Conservation (phyloP, 495 filamentous ascomycete species). For the Gamarada debralockiae region DNA sequence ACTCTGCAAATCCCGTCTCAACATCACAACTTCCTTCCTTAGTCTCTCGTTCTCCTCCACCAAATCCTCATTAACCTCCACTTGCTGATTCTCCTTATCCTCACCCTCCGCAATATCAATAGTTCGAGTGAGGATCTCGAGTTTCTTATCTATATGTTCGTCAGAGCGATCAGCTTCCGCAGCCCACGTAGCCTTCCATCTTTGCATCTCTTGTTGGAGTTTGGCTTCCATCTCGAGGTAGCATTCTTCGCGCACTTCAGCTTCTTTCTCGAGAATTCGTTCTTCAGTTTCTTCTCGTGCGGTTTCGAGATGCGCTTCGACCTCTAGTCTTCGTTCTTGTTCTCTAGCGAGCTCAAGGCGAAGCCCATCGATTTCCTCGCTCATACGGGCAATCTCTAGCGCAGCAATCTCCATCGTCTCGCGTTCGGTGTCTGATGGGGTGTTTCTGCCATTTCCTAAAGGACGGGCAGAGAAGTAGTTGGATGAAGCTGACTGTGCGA, state of each 20-base stretch:
- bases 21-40: constrained; percentile 44
- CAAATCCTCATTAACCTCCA: constrained; percentile 34
- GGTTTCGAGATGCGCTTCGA: constrained; percentile 52
- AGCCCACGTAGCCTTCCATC: constrained; percentile 73
- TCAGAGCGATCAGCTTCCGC: constrained; percentile 70
- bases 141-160: constrained; percentile 84
- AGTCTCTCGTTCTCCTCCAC: constrained; percentile 59
- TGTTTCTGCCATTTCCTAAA: constrained; percentile 41
- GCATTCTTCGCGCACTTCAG: constrained; percentile 86
- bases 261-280: constrained; percentile 67
- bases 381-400: constrained; percentile 69
- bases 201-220: constrained; percentile 65
- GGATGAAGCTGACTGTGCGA: constrained; percentile 24
- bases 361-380: constrained; percentile 70
- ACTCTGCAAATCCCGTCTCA: constrained; percentile 41
- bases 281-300: constrained; percentile 47
- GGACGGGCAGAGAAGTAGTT: constrained; percentile 33
- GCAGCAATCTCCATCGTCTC: constrained; percentile 75
- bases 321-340: constrained; percentile 50
- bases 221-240: constrained; percentile 79
- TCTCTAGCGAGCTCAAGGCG: constrained; percentile 55
- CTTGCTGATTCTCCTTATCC: constrained; percentile 39
- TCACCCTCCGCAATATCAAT: constrained; percentile 42
- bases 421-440: constrained; percentile 45
- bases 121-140: constrained; percentile 75